Conservation (phyloP, 1,139 yeast genomes). For the Blastobotrys aristatus region DNA sequence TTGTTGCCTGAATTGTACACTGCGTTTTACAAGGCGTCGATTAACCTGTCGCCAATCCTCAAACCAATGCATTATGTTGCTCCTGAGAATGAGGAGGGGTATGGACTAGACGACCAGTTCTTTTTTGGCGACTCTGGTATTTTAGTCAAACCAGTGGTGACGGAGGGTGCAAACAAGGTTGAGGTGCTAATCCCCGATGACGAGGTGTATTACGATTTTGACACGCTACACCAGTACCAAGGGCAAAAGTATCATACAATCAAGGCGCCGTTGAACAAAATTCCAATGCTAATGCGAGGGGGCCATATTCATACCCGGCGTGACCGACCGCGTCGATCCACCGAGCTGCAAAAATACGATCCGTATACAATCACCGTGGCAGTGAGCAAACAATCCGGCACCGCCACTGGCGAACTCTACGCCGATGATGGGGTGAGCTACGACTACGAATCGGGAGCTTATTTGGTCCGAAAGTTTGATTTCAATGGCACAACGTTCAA, state of each 20-base stretch:
- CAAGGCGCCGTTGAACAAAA: constrained; percentile 52
- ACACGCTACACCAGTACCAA: constrained; percentile 43
- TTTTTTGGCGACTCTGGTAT: constrained; percentile 70
- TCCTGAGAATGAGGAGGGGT: constrained; percentile 48
- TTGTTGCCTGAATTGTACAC: constrained; percentile 79
- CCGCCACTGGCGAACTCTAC: constrained; percentile 49
- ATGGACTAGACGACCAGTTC: constrained; percentile 75
- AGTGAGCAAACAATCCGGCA: constrained; percentile 43
- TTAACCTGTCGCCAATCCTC: constrained; percentile 63
- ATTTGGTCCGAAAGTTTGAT: constrained; percentile 18
- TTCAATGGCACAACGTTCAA: constrained; percentile 56
- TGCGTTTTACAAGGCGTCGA: constrained; percentile 61
- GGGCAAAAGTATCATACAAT: constrained; percentile 39
- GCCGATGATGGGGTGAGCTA: constrained; percentile 85
- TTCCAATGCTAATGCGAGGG: constrained; percentile 72
- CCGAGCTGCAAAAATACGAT: constrained; percentile 70
- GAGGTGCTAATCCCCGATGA: constrained; percentile 61
- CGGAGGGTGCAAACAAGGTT: constrained; percentile 44
- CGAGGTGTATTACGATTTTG: constrained; percentile 50
- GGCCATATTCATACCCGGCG: constrained; percentile 69
- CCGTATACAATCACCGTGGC: constrained; percentile 79
- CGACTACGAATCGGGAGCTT: constrained; percentile 39
- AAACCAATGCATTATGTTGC: constrained; percentile 68
- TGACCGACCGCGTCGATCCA: constrained; percentile 73
- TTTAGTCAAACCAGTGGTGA: constrained; percentile 76